Conservation (phyloP, 73 alveolate genomes). For the Paramecium pentaurelia region DNA sequence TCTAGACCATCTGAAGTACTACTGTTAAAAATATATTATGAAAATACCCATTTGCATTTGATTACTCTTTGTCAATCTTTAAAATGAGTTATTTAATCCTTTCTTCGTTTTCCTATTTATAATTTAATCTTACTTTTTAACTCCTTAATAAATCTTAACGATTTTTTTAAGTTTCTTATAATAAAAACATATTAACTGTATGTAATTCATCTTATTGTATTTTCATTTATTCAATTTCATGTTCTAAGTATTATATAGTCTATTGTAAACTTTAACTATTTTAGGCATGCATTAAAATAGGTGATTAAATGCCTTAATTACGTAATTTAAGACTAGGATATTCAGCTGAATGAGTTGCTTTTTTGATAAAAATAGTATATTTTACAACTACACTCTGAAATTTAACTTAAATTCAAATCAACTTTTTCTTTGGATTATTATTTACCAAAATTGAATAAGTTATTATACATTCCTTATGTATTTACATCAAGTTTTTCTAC, state of each 20-base stretch:
- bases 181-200: neutral
- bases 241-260: neutral
- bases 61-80: neutral
- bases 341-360: slow-evolving; percentile 15
- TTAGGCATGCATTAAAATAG: neutral
- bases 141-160: slow-evolving; percentile 5
- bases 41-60: neutral
- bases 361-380: neutral
- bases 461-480: neutral
- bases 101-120: neutral
- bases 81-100: neutral
- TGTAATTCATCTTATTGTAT: neutral
- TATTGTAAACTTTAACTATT: neutral
- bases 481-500: neutral
- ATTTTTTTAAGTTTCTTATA: neutral
- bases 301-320: neutral
- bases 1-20: slow-evolving; percentile 23
- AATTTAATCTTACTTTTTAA: neutral
- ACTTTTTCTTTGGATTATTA: neutral
- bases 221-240: slow-evolving; percentile 18
- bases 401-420: neutral
- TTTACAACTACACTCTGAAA: slow-evolving; percentile 26
- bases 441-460: neutral
- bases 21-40: neutral
- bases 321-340: neutral